phyloP scores from a whole-genome alignment of 257 asterid genomes.

The Eustoma russellianum region DNA sequence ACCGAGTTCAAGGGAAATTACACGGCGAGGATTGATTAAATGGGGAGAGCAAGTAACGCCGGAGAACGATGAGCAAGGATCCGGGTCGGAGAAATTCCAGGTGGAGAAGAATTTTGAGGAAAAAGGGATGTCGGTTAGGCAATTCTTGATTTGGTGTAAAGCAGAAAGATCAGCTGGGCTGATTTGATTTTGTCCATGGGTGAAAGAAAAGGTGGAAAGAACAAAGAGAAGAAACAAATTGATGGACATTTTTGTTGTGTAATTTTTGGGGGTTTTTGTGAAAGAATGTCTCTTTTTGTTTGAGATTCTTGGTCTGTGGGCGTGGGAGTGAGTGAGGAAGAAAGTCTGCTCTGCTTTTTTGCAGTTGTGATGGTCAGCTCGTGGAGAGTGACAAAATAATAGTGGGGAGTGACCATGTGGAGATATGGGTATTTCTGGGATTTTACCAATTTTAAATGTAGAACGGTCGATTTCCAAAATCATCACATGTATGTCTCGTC shows the following conservation, averaged over 20 bases:
- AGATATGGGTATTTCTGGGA: too few species aligned
- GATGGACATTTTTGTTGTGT: not conserved
- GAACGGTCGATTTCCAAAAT: too few species aligned
- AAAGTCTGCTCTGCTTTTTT: not conserved
- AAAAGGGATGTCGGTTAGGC: conserved; percentile 42
- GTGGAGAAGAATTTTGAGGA: conserved; percentile 39
- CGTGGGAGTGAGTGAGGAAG: not conserved
- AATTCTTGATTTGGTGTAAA: conserved; percentile 42
- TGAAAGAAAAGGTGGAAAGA: not conserved
- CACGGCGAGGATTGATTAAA: conserved; percentile 8
- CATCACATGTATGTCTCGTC: too few species aligned
- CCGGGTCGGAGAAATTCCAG: conserved; percentile 55
- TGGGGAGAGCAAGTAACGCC: conserved; percentile 47
- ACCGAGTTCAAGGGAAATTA: conserved; percentile 41
- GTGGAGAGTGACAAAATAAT: too few species aligned
- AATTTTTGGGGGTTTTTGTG: conserved; percentile 2
- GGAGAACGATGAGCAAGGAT: conserved; percentile 64
- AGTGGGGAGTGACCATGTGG: too few species aligned
- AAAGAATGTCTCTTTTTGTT: not conserved
- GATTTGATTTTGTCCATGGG: not conserved
- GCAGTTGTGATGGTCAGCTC: too few species aligned
- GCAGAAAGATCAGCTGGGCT: conserved; percentile 40
- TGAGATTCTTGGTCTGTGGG: too few species aligned
- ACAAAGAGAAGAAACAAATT: conserved; percentile 1
- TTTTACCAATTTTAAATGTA: too few species aligned